Conservation (phyloP, 768 basidiomycete genomes). For the Agaricus blazei region DNA sequence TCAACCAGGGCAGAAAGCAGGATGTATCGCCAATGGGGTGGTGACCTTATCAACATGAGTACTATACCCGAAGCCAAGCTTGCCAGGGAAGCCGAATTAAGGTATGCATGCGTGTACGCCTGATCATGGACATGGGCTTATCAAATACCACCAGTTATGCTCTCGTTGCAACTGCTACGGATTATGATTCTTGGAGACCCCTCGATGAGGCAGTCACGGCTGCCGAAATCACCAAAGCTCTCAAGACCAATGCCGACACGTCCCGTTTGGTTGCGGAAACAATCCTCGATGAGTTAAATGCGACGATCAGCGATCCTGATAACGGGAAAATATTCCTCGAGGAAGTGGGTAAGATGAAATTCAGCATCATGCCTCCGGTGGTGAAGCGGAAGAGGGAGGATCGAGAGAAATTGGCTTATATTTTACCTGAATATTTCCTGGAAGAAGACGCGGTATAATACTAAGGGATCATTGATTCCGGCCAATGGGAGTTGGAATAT, state of each 20-base stretch:
- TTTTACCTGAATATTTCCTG: constrained; percentile 74
- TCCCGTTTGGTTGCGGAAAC: no score
- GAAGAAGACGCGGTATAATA: constrained; percentile 24
- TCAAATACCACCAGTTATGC: constrained; percentile 60
- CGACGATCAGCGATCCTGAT: constrained; percentile 17
- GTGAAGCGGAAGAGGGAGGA: constrained; percentile 53
- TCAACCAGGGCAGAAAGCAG: constrained; percentile 95
- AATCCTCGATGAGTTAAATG: no score
- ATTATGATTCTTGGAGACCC: constrained; percentile 57
- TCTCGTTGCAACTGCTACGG: constrained; percentile 85
- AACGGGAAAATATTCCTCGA: no score
- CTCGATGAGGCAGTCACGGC: no score
- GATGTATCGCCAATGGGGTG: constrained; percentile 93
- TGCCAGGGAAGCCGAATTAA: constrained; percentile 90
- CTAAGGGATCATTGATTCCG: not conserved
- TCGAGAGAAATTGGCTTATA: constrained; percentile 61
- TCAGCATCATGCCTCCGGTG: constrained; percentile 74
- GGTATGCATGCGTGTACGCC: constrained; percentile 39
- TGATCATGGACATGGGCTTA: not conserved
- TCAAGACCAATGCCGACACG: no score
- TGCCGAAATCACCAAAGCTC: no score
- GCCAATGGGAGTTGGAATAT: no score
- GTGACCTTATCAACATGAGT: constrained; percentile 96
- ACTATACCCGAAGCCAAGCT: constrained; percentile 96
- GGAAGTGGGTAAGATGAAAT: constrained; percentile 67